Evolutionary conservation across 768 basidiomycete genomes (phyloP).

Genomic region (Hirschioporus abietinus): DNA sequence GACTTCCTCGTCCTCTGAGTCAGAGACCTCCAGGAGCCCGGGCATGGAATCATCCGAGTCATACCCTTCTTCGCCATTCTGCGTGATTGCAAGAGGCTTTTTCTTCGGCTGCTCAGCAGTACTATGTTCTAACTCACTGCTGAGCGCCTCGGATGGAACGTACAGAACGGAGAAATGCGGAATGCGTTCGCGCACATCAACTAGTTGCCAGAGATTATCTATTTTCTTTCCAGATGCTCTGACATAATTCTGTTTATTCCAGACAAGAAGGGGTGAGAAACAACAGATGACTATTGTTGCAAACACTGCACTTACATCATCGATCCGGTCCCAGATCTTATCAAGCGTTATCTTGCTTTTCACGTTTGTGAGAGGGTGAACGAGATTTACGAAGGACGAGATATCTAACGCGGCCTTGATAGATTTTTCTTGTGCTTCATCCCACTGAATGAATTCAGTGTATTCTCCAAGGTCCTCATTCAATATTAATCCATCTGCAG

Average conservation of each 20-base stretch:
- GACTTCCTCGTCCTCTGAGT: slow-evolving; percentile 26
- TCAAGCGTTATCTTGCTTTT: slow-evolving; percentile 10
- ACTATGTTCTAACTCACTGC: slow-evolving; percentile 22
- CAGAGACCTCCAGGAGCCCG: slow-evolving; percentile 10
- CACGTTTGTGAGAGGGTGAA: slow-evolving; percentile 38
- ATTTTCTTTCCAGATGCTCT: slow-evolving; percentile 45
- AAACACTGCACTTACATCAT: slow-evolving; percentile 12
- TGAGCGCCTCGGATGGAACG: not conserved
- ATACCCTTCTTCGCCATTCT: slow-evolving; percentile 15
- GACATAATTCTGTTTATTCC: slow-evolving; percentile 49
- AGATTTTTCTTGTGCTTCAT: slow-evolving; percentile 3
- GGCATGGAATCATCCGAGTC: slow-evolving; percentile 19
- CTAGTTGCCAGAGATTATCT: slow-evolving; percentile 61
- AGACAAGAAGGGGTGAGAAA: not conserved
- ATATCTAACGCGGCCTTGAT: slow-evolving; percentile 27
- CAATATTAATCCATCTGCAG: slow-evolving; percentile 39
- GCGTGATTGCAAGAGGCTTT: slow-evolving; percentile 6
- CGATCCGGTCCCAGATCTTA: slow-evolving; percentile 17
- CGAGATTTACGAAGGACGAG: slow-evolving; percentile 57
- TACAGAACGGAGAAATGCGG: slow-evolving; percentile 55
- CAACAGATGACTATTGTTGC: not conserved
- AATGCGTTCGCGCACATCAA: slow-evolving; percentile 40
- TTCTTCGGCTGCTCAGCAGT: slow-evolving; percentile 18
- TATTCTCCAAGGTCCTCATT: not conserved
- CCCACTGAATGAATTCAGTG: slow-evolving; percentile 5